phyloP scores from a whole-genome alignment of 768 basidiomycete genomes.

The Tylopilus sp. region DNA sequence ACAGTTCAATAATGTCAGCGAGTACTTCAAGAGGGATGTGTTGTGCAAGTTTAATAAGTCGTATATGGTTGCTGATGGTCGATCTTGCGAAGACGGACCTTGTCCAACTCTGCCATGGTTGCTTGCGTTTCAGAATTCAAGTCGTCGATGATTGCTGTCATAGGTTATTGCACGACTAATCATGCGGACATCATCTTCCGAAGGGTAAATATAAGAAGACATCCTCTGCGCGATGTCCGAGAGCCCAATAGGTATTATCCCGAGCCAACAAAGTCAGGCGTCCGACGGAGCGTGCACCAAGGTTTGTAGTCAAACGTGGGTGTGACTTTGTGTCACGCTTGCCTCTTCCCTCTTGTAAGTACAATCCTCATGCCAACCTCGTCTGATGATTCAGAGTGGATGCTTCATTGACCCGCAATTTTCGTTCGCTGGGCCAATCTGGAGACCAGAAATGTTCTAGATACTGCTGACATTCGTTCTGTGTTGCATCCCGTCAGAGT shows the following conservation, averaged over 20 bases:
- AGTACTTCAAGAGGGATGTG: conserved; percentile 55
- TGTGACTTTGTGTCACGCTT: conserved; percentile 19
- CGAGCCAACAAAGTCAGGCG: neutral
- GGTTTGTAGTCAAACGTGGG: neutral
- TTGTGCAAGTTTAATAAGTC: conserved; percentile 50
- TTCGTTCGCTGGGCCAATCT: conserved; percentile 53
- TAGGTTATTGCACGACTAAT: conserved; percentile 22
- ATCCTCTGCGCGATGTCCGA: conserved; percentile 12
- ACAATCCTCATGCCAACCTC: conserved; percentile 1
- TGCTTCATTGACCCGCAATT: conserved; percentile 66
- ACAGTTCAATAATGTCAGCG: conserved; percentile 50
- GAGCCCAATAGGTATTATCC: neutral
- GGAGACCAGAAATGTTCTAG: conserved; percentile 83
- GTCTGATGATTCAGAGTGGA: conserved; percentile 93
- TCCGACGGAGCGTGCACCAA: conserved; percentile 10
- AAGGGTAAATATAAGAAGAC: conserved; percentile 17
- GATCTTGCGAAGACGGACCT: conserved; percentile 41
- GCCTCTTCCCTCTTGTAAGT: conserved; percentile 18
- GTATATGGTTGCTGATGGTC: conserved; percentile 43
- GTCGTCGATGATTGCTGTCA: conserved; percentile 38
- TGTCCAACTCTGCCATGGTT: conserved; percentile 38
- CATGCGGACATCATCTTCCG: conserved; percentile 19
- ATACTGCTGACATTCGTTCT: conserved; percentile 80
- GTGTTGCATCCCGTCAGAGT: conserved; percentile 9
- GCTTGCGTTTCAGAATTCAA: conserved; percentile 43